Base-by-base conservation (phyloP, 1,284 basidiomycete species). In the Trichosporon coremiiforme region DNA sequence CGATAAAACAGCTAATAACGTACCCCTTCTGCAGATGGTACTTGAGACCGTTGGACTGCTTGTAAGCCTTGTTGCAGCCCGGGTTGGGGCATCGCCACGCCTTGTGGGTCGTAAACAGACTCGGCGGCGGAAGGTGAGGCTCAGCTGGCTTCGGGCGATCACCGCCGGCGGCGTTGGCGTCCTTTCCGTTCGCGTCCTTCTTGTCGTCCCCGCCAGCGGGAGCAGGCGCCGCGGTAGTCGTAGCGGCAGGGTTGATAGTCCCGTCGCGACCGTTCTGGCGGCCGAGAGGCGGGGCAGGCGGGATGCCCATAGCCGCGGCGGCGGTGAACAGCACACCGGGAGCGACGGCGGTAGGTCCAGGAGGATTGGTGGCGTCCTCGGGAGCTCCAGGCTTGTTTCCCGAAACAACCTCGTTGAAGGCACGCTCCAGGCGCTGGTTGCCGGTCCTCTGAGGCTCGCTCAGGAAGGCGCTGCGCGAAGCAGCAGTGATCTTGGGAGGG, bases 41-140 rank as follows among this genome's bases (percentile, higher is more conserved):
- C 86, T 99, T 98, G 77, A 99, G 87, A 1, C 92, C 92, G 79
- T 94, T 94, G 71, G 94, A 94, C 85, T 98, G 96, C 87, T 98
- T 98, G 88, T 99, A 99, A 62, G 90, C 90, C 87, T 99, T 99
- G 86, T 95, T 95, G 86, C 96, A 99, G 69, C 97, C 96, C 0
- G 93, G 91, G 77, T 96, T 96, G 15, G 94, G 94, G 86, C 96
- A 99, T 74, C 91, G 89, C 90, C 96, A 99, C 0, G 96, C 96
- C 84, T 98, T 98, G 74, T 87, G 85, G 66, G 80, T 80, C 8
- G 79, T 79, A 87, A 90, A 81, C 60, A 80, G 73, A 68, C 78
- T 82, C 2, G 83, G 82, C 66, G 77, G 76, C 10, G 80, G 79
- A 17, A 82, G 70, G 57, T 76, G 71, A 12, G 79, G 71, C 55